Base-by-base conservation (phyloP, 495 filamentous ascomycete genomes). In the Penicillium verhagenii region DNA sequence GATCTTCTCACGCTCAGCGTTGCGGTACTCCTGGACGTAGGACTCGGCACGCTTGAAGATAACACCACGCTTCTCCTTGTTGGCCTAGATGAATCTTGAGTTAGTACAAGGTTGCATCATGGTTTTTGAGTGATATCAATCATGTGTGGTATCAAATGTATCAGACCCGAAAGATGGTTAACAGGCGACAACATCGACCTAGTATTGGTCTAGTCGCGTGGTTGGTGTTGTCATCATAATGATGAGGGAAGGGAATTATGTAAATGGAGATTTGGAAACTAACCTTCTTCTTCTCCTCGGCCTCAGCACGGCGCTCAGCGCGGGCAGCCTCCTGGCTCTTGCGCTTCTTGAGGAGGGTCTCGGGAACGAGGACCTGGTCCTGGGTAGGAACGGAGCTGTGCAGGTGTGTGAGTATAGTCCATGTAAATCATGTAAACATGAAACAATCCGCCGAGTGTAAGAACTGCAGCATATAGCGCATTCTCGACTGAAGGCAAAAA, bases 141-240 rank as follows among this genome's bases (percentile, higher is more conserved):
- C 52, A 57, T 49, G 25, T 57, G 53, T 56, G 23, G 47, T 52
- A 66, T 63, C 67, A 72, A 65, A 64, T 52, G 59, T 69, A 67
- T 98, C 94, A 98, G 92, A 85, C 92, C 94, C 94, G 94, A 98
- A 98, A 98, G 94, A 97, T 97, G 92, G 92, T 87, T 95, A 87
- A 86, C 81, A 86, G 77, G 85, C 89, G 89, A 96, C 92, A 96
- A 76, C 94, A 98, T 97, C 67, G 94, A 91, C 89, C 70, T 56
- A n/a, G n/a, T n/a, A 66, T 65, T 72, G 79, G 84, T 87, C 95
- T 98, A 98, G 92, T 93, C 86, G 88, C 85, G 79, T 80, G 73
- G 69, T 75, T 76, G 79, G 84, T 81, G 81, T 82, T 92, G 76
- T 96, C 86, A 91, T 91, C 86, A 90, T 59, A 59, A 58, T 59